These are phyloP conservation scores for Talaromyces wortmannii DNA, from an alignment of 495 filamentous ascomycete species.

Conservation along the genomic window DNA sequence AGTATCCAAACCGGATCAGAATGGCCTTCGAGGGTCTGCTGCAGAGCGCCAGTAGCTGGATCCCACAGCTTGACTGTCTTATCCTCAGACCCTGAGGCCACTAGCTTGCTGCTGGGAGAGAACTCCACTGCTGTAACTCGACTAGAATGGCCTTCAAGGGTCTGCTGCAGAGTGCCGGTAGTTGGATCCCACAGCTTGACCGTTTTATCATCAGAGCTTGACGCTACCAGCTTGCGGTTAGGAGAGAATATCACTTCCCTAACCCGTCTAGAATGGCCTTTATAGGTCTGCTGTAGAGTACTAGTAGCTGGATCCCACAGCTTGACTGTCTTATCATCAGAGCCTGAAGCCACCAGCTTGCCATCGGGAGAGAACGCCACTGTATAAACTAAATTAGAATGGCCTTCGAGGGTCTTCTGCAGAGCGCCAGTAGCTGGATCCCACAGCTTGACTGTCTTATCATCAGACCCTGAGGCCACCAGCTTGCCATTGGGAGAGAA, in stretches of 20 bases:
- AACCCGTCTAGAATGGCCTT: conserved; percentile 3
- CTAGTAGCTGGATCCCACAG: conserved; percentile 17
- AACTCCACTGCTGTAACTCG: conserved; percentile 12
- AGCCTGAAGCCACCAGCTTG: no score
- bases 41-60: not conserved
- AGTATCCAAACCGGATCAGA: not conserved
- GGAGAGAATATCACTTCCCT: conserved; percentile 1
- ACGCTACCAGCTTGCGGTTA: conserved; percentile 1
- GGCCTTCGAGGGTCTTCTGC: no score
- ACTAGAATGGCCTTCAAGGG: conserved; percentile 9
- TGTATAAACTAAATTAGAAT: no score
- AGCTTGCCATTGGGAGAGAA: no score
- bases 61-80: conserved; percentile 1
- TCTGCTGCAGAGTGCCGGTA: no score
- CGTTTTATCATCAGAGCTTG: not conserved
- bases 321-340: conserved; percentile 10
- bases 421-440: no score
- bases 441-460: no score
- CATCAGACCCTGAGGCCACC: no score
- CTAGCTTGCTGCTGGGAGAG: conserved; percentile 10
- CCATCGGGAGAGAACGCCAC: no score
- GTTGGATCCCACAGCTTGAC: conserved; percentile 5
- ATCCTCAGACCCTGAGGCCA: conserved; percentile 5
- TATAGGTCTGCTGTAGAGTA: conserved; percentile 2
- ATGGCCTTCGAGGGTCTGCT: no score